Percentiles rank a stretch among this genome's conserved stretches.
Evolutionary conservation across 371 early-diverging fungal genomes (phyloP).

Genomic region (Dichotomocladium elegans): DNA sequence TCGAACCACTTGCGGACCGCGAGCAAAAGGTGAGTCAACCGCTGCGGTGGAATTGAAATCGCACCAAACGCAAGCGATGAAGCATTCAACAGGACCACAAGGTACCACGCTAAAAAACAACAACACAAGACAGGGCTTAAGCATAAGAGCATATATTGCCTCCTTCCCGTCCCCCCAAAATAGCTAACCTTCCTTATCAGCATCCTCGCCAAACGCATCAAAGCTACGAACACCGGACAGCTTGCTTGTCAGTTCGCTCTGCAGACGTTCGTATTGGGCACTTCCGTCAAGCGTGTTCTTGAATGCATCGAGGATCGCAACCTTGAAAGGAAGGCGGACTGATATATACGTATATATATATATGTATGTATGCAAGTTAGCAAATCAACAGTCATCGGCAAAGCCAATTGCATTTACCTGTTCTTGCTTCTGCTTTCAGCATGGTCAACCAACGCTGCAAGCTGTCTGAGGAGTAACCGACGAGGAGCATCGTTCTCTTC

Average conservation of each 20-base stretch:
- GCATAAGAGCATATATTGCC: not conserved
- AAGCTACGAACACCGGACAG: slow-evolving; percentile 22
- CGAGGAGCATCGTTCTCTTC: not conserved
- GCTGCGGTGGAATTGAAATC: slow-evolving; percentile 44
- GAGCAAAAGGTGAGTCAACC: slow-evolving; percentile 44
- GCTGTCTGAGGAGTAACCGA: slow-evolving; percentile 1
- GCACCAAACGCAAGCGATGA: slow-evolving; percentile 26
- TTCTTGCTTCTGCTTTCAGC: slow-evolving; percentile 22
- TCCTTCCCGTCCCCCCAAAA: not conserved
- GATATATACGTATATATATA: not conserved
- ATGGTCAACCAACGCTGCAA: slow-evolving; percentile 24
- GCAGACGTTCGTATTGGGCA: slow-evolving; percentile 21
- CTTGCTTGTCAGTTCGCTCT: slow-evolving; percentile 39
- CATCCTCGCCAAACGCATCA: slow-evolving; percentile 21
- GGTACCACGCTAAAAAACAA: slow-evolving; percentile 19
- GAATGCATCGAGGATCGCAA: slow-evolving; percentile 26
- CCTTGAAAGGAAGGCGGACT: slow-evolving; percentile 27
- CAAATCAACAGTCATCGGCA: not conserved
- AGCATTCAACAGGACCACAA: slow-evolving; percentile 29
- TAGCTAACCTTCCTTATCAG: slow-evolving; percentile 15
- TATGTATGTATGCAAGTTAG: not conserved
- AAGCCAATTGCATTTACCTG: slow-evolving; percentile 21
- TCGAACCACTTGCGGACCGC: slow-evolving; percentile 42
- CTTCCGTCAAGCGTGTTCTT: slow-evolving; percentile 18
- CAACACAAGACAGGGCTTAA: not conserved